Base-by-base conservation (phyloP, 768 basidiomycete genomes). In the Leccinum sublutescens region DNA sequence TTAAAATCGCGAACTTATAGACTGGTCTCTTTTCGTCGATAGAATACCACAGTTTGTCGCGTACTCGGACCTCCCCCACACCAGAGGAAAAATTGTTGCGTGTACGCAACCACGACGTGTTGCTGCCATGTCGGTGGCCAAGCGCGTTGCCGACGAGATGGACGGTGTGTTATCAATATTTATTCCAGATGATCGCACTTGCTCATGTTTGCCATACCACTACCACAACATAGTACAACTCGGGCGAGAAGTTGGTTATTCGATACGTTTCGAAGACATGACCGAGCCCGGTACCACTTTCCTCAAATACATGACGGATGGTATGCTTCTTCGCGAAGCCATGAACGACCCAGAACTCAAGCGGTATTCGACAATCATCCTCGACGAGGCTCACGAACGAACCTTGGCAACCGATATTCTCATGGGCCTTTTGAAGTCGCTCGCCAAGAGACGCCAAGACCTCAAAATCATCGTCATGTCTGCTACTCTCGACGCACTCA, bases 381-480 rank as follows among this genome's bases (percentile, higher is more conserved):
- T 98, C 57, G 97, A 99, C 73, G 97, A 99, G 77, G 97, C 94
- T 5, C 97, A 99, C 78, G 97, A 99, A 78, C 89, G 96, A 61
- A 98, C 97, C 0, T 83, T 98, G 43, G 93, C 97, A 1, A 98
- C 96, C 33, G 97, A 99, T 76, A 95, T 98, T 67, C 86, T 99
- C 34, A 98, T 99, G 95, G 95, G 96, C 61, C 80, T 99, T 7
- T 81, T 98, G 34, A 99, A 98, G 75, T 74, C 80, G 34, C 82
- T 99, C 23, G 89, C 89, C 3, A 87, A 85, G 70, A 84, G 82
- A 62, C 86, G 97, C 34, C 61, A 82, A 1, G 96, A 99, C 73
- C 85, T 99, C 64, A 98, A 97, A 78, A 88, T 98, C 73, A 95
- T 99, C 62, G 78, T 99, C 80, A 99, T 99, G 96, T 94, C 91